Evolutionary conservation across 352 stramenopile species (phyloP).

Genomic region (Phytophthora pseudosyringae): DNA sequence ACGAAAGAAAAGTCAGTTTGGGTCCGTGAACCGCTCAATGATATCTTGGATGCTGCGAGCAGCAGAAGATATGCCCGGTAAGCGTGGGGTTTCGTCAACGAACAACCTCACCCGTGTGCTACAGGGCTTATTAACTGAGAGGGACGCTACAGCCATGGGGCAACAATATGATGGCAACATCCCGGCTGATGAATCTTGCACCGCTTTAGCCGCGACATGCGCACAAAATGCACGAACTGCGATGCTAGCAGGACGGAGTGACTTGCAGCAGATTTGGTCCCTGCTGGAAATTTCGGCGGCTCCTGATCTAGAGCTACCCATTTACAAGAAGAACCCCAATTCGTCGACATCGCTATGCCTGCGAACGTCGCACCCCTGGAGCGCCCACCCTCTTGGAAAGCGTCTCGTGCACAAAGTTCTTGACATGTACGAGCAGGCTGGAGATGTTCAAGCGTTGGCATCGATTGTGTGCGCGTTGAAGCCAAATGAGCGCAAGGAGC

Average conservation of each 20-base stretch:
- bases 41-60: slow-evolving; percentile 68
- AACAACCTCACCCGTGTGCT: slow-evolving; percentile 58
- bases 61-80: slow-evolving; percentile 40
- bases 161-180: slow-evolving; percentile 7
- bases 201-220: slow-evolving; percentile 46
- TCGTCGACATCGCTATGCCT: slow-evolving; percentile 35
- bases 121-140: slow-evolving; percentile 42
- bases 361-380: slow-evolving; percentile 70
- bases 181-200: slow-evolving; percentile 17
- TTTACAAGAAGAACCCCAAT: slow-evolving; percentile 45
- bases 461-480: slow-evolving; percentile 81
- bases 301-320: slow-evolving; percentile 51
- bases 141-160: slow-evolving; percentile 5
- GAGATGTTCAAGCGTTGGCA: slow-evolving; percentile 76
- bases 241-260: slow-evolving; percentile 56
- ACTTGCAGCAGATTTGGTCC: slow-evolving; percentile 87
- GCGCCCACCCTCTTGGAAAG: slow-evolving; percentile 81
- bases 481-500: slow-evolving; percentile 38
- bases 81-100: slow-evolving; percentile 26
- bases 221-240: slow-evolving; percentile 68
- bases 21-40: slow-evolving; percentile 52
- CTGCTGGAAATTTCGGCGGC: slow-evolving; percentile 75
- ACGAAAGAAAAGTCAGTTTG: slow-evolving; percentile 26
- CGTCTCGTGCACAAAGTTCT: slow-evolving; percentile 79
- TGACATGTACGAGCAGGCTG: slow-evolving; percentile 78